phyloP scores from a whole-genome alignment of 2,329 filamentous ascomycete genomes.

The Ceratocystis cubensis region DNA sequence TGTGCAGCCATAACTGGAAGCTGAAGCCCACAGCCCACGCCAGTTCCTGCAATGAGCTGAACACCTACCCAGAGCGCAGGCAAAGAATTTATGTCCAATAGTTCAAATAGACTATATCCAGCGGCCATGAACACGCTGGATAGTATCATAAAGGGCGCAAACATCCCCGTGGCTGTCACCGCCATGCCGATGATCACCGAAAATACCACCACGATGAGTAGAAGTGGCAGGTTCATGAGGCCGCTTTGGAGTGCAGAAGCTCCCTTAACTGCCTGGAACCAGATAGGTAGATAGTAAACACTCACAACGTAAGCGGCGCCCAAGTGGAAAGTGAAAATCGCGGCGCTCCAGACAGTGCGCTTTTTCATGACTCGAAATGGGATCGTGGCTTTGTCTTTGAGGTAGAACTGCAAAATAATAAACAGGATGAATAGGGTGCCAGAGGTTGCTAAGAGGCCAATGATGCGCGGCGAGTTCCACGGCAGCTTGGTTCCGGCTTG shows the following conservation, averaged over 20 bases:
- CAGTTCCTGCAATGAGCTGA: conserved; percentile 26
- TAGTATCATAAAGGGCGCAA: conserved; percentile 31
- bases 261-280: conserved; percentile 31
- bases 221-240: conserved; percentile 29
- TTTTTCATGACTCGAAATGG: conserved; percentile 33
- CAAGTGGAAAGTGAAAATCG: conserved; percentile 31
- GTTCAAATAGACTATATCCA: conserved; percentile 31
- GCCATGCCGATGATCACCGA: conserved; percentile 27
- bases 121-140: conserved; percentile 26
- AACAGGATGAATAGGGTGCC: conserved; percentile 29
- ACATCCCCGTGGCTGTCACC: conserved; percentile 31
- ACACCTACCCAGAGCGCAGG: conserved; percentile 19
- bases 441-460: conserved; percentile 28
- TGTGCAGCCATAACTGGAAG: conserved; percentile 36
- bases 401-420: conserved; percentile 30
- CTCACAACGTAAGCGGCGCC: conserved; percentile 26
- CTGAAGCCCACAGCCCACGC: conserved; percentile 34
- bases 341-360: conserved; percentile 30
- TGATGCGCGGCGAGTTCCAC: conserved; percentile 22
- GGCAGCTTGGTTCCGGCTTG: conserved; percentile 28
- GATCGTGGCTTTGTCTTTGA: conserved; percentile 33
- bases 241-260: conserved; percentile 29
- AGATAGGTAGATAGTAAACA: conserved; percentile 30
- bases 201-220: conserved; percentile 28
- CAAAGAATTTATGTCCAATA: conserved; percentile 27